A percentile compares a stretch with the other conserved stretches of the same genome.
These are phyloP conservation scores for Steccherinum ochraceum DNA, from an alignment of 768 basidiomycete genomes.

Conservation along the genomic window DNA sequence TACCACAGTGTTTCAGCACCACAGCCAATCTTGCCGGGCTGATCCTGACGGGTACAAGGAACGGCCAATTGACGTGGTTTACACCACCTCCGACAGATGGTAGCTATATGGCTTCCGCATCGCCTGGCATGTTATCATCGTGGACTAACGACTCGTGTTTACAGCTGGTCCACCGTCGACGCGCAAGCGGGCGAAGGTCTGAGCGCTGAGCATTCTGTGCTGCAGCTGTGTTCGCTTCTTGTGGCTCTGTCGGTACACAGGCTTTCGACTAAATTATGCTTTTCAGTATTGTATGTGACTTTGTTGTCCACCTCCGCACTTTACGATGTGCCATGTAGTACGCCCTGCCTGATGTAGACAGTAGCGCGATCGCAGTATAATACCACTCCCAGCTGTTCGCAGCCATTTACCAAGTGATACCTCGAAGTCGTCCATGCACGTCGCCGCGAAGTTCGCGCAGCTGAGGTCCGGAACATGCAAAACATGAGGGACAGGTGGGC, in stretches of 20 bases:
- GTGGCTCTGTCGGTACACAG: neutral
- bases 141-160: neutral
- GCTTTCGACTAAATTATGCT: neutral
- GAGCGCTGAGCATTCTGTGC: too few relatives aligned
- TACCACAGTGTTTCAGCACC: constrained; percentile 40
- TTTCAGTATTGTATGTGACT: neutral
- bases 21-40: constrained; percentile 27
- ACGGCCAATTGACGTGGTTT: constrained; percentile 51
- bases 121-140: constrained; percentile 1
- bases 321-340: neutral
- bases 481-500: too few relatives aligned
- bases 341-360: too few relatives aligned
- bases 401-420: too few relatives aligned
- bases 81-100: constrained; percentile 8
- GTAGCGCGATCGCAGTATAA: too few relatives aligned
- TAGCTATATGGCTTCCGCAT: neutral
- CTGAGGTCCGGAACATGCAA: too few relatives aligned
- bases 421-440: too few relatives aligned
- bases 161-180: neutral
- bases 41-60: constrained; percentile 51
- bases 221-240: too few relatives aligned
- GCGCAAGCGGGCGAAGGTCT: neutral
- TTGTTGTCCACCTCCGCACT: neutral
- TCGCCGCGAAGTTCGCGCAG: too few relatives aligned
- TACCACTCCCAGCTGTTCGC: too few relatives aligned